Evolutionary conservation across 345 rosid species (phyloP).

Genomic region (Heritiera littoralis): DNA sequence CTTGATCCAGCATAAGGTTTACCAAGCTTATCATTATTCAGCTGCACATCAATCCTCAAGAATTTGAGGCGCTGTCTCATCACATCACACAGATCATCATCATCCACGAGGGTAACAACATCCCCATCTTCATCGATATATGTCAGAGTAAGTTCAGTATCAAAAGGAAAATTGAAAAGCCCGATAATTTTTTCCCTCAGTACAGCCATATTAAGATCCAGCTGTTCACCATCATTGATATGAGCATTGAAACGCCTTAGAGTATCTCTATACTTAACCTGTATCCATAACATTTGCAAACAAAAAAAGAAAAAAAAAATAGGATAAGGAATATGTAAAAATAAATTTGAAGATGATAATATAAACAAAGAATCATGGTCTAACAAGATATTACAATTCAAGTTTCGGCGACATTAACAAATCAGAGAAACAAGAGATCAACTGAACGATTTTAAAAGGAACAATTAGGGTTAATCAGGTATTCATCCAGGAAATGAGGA

Average conservation of each 20-base stretch:
- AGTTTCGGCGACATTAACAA: neutral
- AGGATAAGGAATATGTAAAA: neutral
- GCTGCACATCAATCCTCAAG: constrained; percentile 59
- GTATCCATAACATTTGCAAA: constrained; percentile 17
- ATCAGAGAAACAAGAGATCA: neutral
- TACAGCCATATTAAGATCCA: constrained; percentile 66
- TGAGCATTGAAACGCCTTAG: constrained; percentile 80
- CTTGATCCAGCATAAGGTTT: constrained; percentile 45
- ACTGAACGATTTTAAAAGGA: neutral
- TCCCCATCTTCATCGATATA: constrained; percentile 95
- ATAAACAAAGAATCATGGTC: neutral
- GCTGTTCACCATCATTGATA: constrained; percentile 47
- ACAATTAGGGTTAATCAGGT: neutral
- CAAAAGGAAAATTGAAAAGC: constrained; percentile 60
- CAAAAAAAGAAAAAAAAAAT: neutral
- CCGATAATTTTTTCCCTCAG: constrained; percentile 60
- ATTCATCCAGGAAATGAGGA: neutral
- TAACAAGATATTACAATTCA: neutral
- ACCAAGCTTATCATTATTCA: constrained; percentile 33
- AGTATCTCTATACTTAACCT: constrained; percentile 75
- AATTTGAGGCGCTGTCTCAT: constrained; percentile 72
- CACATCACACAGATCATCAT: constrained; percentile 71
- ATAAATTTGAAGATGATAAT: neutral
- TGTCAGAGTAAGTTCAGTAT: constrained; percentile 57
- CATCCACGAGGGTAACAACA: constrained; percentile 70